Evolutionary conservation across 2,329 filamentous ascomycete species (phyloP).

Genomic region (Nannizziopsis barbatae): DNA sequence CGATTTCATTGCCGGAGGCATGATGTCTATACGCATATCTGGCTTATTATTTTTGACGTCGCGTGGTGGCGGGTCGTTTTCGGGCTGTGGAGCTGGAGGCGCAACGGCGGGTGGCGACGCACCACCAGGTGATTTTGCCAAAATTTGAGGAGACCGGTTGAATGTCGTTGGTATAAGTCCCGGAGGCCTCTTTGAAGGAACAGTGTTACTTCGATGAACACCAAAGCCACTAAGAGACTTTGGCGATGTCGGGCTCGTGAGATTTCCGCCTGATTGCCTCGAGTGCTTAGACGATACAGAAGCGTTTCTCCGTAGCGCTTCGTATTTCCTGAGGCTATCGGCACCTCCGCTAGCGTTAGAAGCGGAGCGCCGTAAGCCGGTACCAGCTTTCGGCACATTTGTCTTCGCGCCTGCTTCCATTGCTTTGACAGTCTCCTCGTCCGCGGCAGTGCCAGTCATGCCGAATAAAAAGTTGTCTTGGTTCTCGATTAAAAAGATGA

Average conservation of each 20-base stretch:
- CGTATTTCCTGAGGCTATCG: slow-evolving; percentile 73
- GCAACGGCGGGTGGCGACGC: slow-evolving; percentile 23
- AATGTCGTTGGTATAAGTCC: slow-evolving; percentile 26
- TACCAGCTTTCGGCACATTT: slow-evolving; percentile 39
- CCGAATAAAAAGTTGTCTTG: slow-evolving; percentile 97
- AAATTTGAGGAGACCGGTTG: slow-evolving; percentile 8
- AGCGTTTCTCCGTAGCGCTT: slow-evolving; percentile 64
- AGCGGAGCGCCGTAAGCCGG: slow-evolving; percentile 55
- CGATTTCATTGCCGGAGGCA: not conserved
- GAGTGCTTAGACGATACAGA: slow-evolving; percentile 88
- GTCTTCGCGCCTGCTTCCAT: slow-evolving; percentile 50
- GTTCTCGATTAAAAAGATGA: slow-evolving; percentile 97
- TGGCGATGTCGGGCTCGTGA: slow-evolving; percentile 54
- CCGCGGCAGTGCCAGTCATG: slow-evolving; percentile 98
- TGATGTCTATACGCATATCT: slow-evolving; percentile 5
- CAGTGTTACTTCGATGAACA: slow-evolving; percentile 74
- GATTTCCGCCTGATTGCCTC: slow-evolving; percentile 54
- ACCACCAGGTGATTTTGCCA: slow-evolving; percentile 37
- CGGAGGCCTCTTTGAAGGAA: slow-evolving; percentile 65
- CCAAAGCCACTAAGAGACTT: slow-evolving; percentile 43
- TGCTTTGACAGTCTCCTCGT: slow-evolving; percentile 60
- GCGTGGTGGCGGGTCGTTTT: slow-evolving; percentile 21
- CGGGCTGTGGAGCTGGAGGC: slow-evolving; percentile 20
- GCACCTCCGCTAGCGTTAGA: slow-evolving; percentile 84
- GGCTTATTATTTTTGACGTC: slow-evolving; percentile 6